Evolutionary conservation across 805 yeast genomes (phyloP), one percentile per base, ranked within the genome.

Genomic region (Lipomyces yamadae): DNA sequence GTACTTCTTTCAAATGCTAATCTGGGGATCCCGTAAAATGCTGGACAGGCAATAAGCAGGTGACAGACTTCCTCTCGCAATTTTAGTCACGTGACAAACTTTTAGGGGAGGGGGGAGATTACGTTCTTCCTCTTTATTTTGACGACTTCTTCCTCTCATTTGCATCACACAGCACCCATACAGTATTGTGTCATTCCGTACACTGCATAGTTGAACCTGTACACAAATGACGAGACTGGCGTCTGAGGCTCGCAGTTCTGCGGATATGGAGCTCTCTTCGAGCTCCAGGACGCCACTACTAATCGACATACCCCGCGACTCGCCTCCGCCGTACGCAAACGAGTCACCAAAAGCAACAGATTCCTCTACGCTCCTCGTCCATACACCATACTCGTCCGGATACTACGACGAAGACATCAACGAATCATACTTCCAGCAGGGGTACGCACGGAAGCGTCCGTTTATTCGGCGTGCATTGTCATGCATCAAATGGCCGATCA

Each of bases 301-400:
- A 39, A 60, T 63, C 62, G 66, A 62, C 30, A 63, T 63, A 24
- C 67, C 66, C 48, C 35, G 30, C 11, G 58, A 30, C 10, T 56
- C 64, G 1, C 66, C 66, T 30, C 70, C 67, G 13, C 62, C 67
- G n/a, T 64, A 67, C 35, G 59, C 65, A n/a, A 64, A 64, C 50
- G 37, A n/a, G 29, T 60, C 69, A 39, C 60, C 68, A 6, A 64
- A 59, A 45, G 60, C 65, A 15, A 42, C 45, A 57, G 61, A 56
- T 30, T 52, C 65, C 32, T 63, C 70, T 8, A 33, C 61, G 2
- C 63, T 67, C 10, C 61, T 64, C 50, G 68, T 64, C 18, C 64
- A 58, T n/a, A 60, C 67, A 10, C 67, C 67, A 5, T 65, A 55
- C 42, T 66, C 69, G 24, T 64, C 69, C 5, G 69, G 66, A 18